Conservation (phyloP, 495 filamentous ascomycete species). For the Hyaloscypha bicolor region DNA sequence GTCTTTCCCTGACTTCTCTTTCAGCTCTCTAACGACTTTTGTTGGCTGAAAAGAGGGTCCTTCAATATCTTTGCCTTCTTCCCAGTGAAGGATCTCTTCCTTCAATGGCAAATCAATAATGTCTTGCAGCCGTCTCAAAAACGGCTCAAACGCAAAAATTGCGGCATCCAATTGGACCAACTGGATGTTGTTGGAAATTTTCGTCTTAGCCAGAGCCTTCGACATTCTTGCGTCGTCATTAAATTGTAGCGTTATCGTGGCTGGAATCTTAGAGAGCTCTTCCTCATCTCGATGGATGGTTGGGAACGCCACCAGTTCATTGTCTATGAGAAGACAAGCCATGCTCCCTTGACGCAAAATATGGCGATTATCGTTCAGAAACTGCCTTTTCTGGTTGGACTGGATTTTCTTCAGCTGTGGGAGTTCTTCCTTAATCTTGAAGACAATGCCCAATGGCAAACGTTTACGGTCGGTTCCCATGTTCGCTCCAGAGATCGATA, state of each 20-base stretch:
- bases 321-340: slow-evolving; percentile 56
- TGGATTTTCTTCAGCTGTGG: slow-evolving; percentile 39
- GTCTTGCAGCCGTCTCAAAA: slow-evolving; percentile 61
- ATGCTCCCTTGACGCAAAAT: slow-evolving; percentile 63
- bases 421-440: slow-evolving; percentile 50
- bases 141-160: slow-evolving; percentile 73
- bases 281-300: slow-evolving; percentile 62
- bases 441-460: slow-evolving; percentile 42
- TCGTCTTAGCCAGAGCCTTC: slow-evolving; percentile 45
- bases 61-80: slow-evolving; percentile 26
- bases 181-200: slow-evolving; percentile 41
- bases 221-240: slow-evolving; percentile 40
- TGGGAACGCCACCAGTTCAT: slow-evolving; percentile 62
- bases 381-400: slow-evolving; percentile 43
- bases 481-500: slow-evolving; percentile 37
- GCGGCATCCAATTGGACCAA: slow-evolving; percentile 65
- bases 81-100: slow-evolving; percentile 49
- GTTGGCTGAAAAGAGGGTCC: slow-evolving; percentile 31
- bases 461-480: slow-evolving; percentile 27
- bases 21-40: not conserved
- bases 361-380: slow-evolving; percentile 47
- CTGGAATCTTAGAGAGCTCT: slow-evolving; percentile 44
- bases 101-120: slow-evolving; percentile 55
- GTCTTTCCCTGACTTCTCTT: slow-evolving; percentile 21
- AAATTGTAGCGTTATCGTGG: slow-evolving; percentile 57